Base-by-base conservation (phyloP, 2,329 filamentous ascomycete genomes). In the Mycosphaerella sp. region DNA sequence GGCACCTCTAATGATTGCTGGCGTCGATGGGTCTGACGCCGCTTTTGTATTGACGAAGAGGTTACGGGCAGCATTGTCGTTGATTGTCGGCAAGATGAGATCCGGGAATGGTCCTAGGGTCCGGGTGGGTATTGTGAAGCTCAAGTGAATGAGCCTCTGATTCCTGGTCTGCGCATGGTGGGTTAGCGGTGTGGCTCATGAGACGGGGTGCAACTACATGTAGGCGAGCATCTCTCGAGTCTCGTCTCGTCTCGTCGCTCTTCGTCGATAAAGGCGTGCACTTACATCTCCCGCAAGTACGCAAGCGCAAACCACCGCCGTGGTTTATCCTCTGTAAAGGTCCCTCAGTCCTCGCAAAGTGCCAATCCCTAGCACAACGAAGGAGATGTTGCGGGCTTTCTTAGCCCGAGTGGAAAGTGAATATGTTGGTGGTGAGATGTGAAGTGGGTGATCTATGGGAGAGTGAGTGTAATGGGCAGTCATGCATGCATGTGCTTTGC, bases 1-100 rank as follows among this genome's bases (percentile, higher is more conserved):
- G 82, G 80, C 67, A 83, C 82, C 71, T 92, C 87, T 74, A 88
- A 87, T 71, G 90, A 95, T 68, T 88, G 85, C 78, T 95, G 89
- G 76, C 90, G 86, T 72, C 88, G 82, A 76, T 95, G 89, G 74
- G 83, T 80, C 75, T 82, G 82, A 72, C 84, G 82, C 73, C 84
- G 84, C 73, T 80, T 80, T 71, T 88, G 84, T 77, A 89, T 83
- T 75, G 79, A 82, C 69, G 81, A 78, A 71, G 82, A 78, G 77
- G 85, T 72, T 64, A 66, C 84, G 76, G 86, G 87, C 84, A 90
- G 84, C 87, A 91, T 91, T 51, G 41, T 51, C 40, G 48, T 41
- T 43, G 48, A 51, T 51, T 51, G 48, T 51, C 48, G 40, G 48
- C 48, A 51, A 51, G 48, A 45, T 51, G 48, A 51, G 48, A 51